Evolutionary conservation across 306 rosid genomes (phyloP), one percentile per base, ranked within the genome.

Genomic region (Ochetophila trinervis): DNA sequence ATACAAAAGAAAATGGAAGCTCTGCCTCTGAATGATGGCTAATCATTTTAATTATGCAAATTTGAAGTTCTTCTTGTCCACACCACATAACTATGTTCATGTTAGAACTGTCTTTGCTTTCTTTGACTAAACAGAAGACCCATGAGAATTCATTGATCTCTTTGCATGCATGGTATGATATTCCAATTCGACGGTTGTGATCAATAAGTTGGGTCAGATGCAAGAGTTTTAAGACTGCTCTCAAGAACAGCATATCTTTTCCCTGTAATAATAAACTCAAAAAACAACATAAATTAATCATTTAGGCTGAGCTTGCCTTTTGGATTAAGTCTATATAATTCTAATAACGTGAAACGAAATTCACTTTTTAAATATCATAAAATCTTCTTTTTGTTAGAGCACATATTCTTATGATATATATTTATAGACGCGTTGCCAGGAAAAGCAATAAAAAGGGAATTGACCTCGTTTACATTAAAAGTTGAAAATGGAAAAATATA

Each of bases 1-100:
- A 45, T 35, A 23, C 23, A 55, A 30, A 53, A 14, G 23, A 45
- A 42, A 44, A 40, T 30, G 40, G 57, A 55, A 69, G 75, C 49
- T 51, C 42, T 7, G 44, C 11, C 11, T 8, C 11, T 8, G 44
- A 27, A 27, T 48, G 6, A 47, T 6, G 70, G 65, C 58, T 56
- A 21, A 63, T 20, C 50, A 56, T 55, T 32, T 27, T 19, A 20
- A 52, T 14, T 40, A 6, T 9, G 4, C 30, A 69, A 69, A 60
- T 47, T 20, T 47, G 32, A 11, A 35, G 51, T 34, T 35, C 45
- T 36, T 45, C 32, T 27, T 17, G 27, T 27, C 21, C 36, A 49
- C 51, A 59, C 36, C 48, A 68, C 8, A 32, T 4, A 58, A 48
- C 64, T 19, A 62, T 17, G 1, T 62, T 40, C 19, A 6, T 15